phyloP scores from a whole-genome alignment of 1,284 basidiomycete species.

The Laetiporus sulphureus region DNA sequence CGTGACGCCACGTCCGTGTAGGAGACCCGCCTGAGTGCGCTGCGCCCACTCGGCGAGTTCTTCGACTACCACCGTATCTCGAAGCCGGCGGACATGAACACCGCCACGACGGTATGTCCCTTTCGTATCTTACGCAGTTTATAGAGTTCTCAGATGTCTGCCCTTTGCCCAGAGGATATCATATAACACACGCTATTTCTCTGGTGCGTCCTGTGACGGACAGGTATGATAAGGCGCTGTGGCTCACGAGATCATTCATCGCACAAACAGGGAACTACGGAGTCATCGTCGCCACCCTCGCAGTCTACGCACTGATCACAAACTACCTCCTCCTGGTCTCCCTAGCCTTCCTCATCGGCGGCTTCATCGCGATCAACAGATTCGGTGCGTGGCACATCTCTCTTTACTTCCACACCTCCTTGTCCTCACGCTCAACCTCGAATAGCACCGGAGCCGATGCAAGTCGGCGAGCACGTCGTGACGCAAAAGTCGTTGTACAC shows the following conservation, averaged over 20 bases:
- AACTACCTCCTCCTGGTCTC: constrained; percentile 81
- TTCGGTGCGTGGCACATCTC: constrained; percentile 58
- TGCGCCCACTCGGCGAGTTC: constrained; percentile 77
- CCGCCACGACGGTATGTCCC: constrained; percentile 56
- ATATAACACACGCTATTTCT: constrained; percentile 93
- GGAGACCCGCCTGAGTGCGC: constrained; percentile 80
- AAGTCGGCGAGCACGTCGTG: constrained; percentile 71
- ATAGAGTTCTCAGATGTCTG: constrained; percentile 4
- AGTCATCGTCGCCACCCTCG: constrained; percentile 74
- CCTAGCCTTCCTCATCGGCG: constrained; percentile 85
- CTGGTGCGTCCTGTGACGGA: constrained; percentile 38
- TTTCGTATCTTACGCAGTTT: background rate
- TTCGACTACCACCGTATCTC: constrained; percentile 90
- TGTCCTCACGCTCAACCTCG: constrained; percentile 4
- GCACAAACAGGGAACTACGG: constrained; percentile 74
- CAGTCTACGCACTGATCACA: constrained; percentile 88
- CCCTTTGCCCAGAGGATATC: constrained; percentile 65
- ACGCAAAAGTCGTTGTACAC: constrained; percentile 84
- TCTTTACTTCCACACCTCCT: constrained; percentile 2
- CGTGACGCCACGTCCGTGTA: constrained; percentile 21
- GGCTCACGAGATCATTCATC: background rate
- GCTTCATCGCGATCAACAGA: constrained; percentile 85
- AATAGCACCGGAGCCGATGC: constrained; percentile 71
- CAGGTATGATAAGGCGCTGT: background rate
- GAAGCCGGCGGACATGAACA: constrained; percentile 67